Conservation (phyloP, 106 monocot genomes). For the Triglochin maritima region DNA sequence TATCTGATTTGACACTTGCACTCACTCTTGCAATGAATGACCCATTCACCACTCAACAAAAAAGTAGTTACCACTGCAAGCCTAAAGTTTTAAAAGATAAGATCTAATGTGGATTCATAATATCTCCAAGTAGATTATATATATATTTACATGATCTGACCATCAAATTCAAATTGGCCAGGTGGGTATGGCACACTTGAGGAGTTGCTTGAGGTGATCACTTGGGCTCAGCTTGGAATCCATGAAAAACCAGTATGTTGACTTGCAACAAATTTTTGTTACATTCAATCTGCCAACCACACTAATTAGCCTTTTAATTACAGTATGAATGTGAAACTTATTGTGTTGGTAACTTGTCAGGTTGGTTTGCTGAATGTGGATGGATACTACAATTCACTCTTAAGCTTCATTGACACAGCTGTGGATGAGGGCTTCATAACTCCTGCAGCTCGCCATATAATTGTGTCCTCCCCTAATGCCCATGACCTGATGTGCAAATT, state of each 20-base stretch:
- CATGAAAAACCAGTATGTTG: too few species aligned
- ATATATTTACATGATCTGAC: too few species aligned
- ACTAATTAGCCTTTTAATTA: too few species aligned
- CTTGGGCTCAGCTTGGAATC: constrained; percentile 11
- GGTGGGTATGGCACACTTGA: constrained; percentile 16
- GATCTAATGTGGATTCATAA: too few species aligned
- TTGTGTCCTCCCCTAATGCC: constrained; percentile 16
- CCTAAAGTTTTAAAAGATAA: too few species aligned
- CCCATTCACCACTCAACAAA: too few species aligned
- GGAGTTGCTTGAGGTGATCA: constrained; percentile 16
- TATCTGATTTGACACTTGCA: too few species aligned
- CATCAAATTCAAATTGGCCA: background rate
- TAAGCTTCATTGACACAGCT: constrained; percentile 23
- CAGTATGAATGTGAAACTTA: background rate
- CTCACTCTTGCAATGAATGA: too few species aligned
- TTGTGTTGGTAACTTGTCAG: background rate
- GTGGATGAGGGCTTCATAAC: constrained; percentile 29
- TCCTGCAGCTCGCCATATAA: constrained; percentile 17
- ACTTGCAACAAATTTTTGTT: background rate
- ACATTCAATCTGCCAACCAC: background rate
- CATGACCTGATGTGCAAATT: constrained; percentile 20
- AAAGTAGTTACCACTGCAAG: too few species aligned
- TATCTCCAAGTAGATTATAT: too few species aligned
- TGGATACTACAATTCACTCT: constrained; percentile 24
- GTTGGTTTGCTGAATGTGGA: constrained; percentile 28